Base-by-base conservation (phyloP, 1,284 basidiomycete genomes). In the Ustilago shanxiensis region DNA sequence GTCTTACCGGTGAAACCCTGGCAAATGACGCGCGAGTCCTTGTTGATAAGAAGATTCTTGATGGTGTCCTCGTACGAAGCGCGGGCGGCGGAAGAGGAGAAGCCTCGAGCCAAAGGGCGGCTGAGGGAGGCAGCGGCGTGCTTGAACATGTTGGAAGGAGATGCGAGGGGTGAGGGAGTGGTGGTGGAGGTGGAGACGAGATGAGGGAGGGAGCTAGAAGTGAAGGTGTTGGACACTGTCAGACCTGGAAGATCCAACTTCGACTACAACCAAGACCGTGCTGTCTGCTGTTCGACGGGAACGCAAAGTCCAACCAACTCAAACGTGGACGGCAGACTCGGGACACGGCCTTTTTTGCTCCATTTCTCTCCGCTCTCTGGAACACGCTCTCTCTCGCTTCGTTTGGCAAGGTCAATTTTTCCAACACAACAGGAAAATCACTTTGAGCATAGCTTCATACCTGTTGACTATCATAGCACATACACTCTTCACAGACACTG, bases 31-130 rank as follows among this genome's bases (percentile, higher is more conserved):
- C 76, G 81, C 79, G 96, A 97, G 88, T 99, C 94, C 87, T 95
- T 95, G 88, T 94, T 91, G 86, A 98, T 93, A 84, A 92, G 91
- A 78, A 98, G 90, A 89, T 98, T 98, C 86, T 91, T 90, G 86
- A 95, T 92, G 68, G 94, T 96, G 86, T 94, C 93, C 70, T 92
- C 93, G 87, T 98, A 98, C 65, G 79, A 80, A 31, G 70, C 67
- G 52, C 84, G 80, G 5, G 77, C 44, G 20, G 80, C 73, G 26
- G 74, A 69, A 13, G 80, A 71, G 24, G 81, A 81, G 44, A 84
- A 76, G 50, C 65, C 61, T 20, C 67, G 64, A 33, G 70, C 69
- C 57, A 75, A 44, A 20, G 74, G 69, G 4, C 69, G 69, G 59
- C 58, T 35, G n/a, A 75, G 55, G 9, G 60, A 64, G 24, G 60